Conservation (phyloP, 2,329 filamentous ascomycete species). For the Penicillium corylophilum region DNA sequence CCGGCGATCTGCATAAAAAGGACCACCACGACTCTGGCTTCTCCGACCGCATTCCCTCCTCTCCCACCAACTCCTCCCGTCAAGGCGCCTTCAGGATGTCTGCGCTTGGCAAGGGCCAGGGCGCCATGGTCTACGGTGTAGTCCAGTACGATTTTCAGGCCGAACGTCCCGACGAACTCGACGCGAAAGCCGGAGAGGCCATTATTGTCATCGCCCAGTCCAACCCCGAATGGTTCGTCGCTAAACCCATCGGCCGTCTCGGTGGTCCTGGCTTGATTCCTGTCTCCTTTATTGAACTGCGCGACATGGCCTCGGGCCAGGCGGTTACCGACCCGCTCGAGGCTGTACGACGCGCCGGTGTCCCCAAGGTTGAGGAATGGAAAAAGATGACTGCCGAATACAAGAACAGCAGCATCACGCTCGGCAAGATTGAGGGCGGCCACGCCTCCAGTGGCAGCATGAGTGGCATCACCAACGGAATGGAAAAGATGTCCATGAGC, state of each 20-base stretch:
- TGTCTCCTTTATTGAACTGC: constrained; percentile 93
- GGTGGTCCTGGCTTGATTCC: constrained; percentile 94
- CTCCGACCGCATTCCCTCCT: constrained; percentile 55
- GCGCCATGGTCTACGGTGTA: constrained; percentile 92
- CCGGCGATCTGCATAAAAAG: constrained; percentile 52
- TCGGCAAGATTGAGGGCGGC: constrained; percentile 76
- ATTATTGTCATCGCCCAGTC: constrained; percentile 99
- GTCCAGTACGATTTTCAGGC: constrained; percentile 97
- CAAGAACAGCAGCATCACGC: constrained; percentile 96
- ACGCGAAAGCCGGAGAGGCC: constrained; percentile 90
- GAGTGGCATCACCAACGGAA: constrained; percentile 64
- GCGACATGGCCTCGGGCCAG: constrained; percentile 86
- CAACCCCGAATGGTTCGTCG: constrained; percentile 98
- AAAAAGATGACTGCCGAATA: constrained; percentile 99
- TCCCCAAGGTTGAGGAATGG: constrained; percentile 96
- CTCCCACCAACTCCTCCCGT: constrained; percentile 21
- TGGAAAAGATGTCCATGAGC: constrained; percentile 77
- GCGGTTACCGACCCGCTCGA: constrained; percentile 79
- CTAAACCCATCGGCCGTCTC: constrained; percentile 96
- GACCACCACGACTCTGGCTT: constrained; percentile 91
- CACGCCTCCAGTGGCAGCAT: constrained; percentile 30
- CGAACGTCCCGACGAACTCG: constrained; percentile 91
- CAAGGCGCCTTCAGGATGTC: constrained; percentile 41
- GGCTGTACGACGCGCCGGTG: constrained; percentile 82
- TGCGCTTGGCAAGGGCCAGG: constrained; percentile 54